These are phyloP conservation scores for Paracoccidioides brasiliensis DNA, from an alignment of 2,329 filamentous ascomycete genomes.

Conservation along the genomic window DNA sequence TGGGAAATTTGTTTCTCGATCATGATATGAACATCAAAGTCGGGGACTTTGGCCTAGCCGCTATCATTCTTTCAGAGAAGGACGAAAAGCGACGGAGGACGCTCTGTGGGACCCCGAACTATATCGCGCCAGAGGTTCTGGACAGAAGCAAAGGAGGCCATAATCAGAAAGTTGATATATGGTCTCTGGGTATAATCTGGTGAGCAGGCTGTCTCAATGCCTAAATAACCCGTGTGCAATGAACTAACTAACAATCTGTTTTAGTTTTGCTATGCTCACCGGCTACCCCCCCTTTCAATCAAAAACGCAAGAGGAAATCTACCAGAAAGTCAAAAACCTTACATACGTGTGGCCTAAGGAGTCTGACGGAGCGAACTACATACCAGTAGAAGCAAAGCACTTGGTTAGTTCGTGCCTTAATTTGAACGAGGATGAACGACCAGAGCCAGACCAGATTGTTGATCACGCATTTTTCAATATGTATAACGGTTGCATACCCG, in stretches of 20 bases:
- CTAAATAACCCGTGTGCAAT: constrained; percentile 1
- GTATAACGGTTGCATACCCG: constrained; percentile 36
- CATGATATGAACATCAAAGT: constrained; percentile 94
- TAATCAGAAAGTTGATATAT: constrained; percentile 95
- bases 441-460: constrained; percentile 38
- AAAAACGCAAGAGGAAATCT: constrained; percentile 40
- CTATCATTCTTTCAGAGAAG: constrained; percentile 77
- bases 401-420: constrained; percentile 36
- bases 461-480: constrained; percentile 39
- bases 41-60: constrained; percentile 90
- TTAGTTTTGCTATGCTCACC: constrained; percentile 85
- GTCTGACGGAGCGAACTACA: constrained; percentile 31
- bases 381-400: constrained; percentile 37
- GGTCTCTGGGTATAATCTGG: constrained; percentile 96
- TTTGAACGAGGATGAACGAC: constrained; percentile 35
- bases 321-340: constrained; percentile 35
- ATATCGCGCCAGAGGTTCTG: constrained; percentile 92
- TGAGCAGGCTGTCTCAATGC: constrained; percentile 34
- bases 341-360: constrained; percentile 39
- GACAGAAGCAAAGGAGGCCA: constrained; percentile 90
- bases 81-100: constrained; percentile 81
- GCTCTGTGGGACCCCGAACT: constrained; percentile 93
- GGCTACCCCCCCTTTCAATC: constrained; percentile 96
- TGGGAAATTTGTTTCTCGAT: constrained; percentile 95
- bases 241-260: constrained; percentile 16